Evolutionary conservation across 2,329 filamentous ascomycete species (phyloP).

Genomic region (Alternaria incomplexa): DNA sequence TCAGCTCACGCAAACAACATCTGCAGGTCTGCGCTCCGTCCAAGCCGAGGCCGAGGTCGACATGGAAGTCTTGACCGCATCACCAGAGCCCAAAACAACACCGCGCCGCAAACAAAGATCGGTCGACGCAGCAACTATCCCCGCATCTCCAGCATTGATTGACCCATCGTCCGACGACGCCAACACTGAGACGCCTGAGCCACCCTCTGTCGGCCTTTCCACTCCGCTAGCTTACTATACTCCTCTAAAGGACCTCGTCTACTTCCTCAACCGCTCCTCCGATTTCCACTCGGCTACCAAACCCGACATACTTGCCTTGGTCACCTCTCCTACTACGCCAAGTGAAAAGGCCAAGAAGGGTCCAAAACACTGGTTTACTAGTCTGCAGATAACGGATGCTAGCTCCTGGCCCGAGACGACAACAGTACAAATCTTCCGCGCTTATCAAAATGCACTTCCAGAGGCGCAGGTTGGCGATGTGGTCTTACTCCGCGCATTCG

Average conservation of each 20-base stretch:
- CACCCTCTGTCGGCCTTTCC: slow-evolving; percentile 45
- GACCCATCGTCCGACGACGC: slow-evolving; percentile 17
- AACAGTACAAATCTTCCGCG: slow-evolving; percentile 53
- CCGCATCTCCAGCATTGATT: slow-evolving; percentile 7
- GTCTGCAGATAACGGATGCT: slow-evolving; percentile 50
- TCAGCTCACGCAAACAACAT: slow-evolving; percentile 45
- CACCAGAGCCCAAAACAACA: not conserved
- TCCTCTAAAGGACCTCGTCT: slow-evolving; percentile 49
- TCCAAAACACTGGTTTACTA: slow-evolving; percentile 53
- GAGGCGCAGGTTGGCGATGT: slow-evolving; percentile 51
- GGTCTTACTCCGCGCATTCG: slow-evolving; percentile 52
- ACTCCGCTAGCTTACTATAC: slow-evolving; percentile 55
- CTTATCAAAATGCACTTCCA: slow-evolving; percentile 52
- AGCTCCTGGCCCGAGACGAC: slow-evolving; percentile 32
- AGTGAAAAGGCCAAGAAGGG: slow-evolving; percentile 50
- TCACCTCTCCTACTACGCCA: slow-evolving; percentile 40
- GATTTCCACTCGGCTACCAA: slow-evolving; percentile 43
- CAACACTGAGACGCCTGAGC: slow-evolving; percentile 14
- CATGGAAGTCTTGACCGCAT: not conserved
- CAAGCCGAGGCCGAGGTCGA: slow-evolving; percentile 26
- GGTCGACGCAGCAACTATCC: slow-evolving; percentile 14
- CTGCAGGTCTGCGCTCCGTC: slow-evolving; percentile 21
- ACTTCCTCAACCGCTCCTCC: slow-evolving; percentile 49
- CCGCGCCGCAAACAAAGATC: slow-evolving; percentile 5
- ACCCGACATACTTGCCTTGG: slow-evolving; percentile 55